Evolutionary conservation across 108 stramenopile species (phyloP), one percentile per base, ranked within the genome.

Genomic region (Stephanodiscus minutulus): DNA sequence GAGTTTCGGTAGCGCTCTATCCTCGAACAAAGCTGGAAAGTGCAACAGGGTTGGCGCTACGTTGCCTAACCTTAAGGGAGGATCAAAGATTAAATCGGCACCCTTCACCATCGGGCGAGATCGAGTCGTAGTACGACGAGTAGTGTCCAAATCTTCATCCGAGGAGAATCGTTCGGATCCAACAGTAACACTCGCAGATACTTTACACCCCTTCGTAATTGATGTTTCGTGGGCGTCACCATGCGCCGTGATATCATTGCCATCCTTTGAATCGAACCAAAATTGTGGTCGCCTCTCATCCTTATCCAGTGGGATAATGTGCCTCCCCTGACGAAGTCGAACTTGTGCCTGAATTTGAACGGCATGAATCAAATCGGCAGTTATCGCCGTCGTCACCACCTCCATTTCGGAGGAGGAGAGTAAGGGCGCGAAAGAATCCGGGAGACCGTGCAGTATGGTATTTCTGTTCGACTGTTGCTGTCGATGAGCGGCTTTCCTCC

Each of bases 401-500:
- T 92, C 86, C 50, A 88, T 86, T 39, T 91, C 88, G 13, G 88
- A 89, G 6, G 90, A 91, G 7, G 89, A 90, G 12, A 95, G 76
- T 7, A 95, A 78, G 0, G 94, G 94, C 31, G 94, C 94, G 82
- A 95, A 95, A 44, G 87, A 88, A 72, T 93, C 91, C 22, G 94
- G 91, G 10, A 91, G 80, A 66, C 89, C 90, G 28, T 79, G 59
- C 28, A 67, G 52, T 37, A 52, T 64, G 17, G 54, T 41, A 28
- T 58, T 75, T 46, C 33, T 69, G 12, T 35, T 59, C 3, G 46
- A 67, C 47, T 62, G 66, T 68, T 57, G 71, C 55, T 61, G 13
- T 56, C 33, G 70, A 8, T 61, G 13, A 35, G 50, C 8, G 36
- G 21, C 36, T 48, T 71, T 46, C 35, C 35, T 48, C 31, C 43